Percentiles rank a stretch among this genome's conserved stretches.
These are phyloP conservation scores for Waltiozyma sp. DNA, from an alignment of 1,139 yeast genomes.

Conservation along the genomic window DNA sequence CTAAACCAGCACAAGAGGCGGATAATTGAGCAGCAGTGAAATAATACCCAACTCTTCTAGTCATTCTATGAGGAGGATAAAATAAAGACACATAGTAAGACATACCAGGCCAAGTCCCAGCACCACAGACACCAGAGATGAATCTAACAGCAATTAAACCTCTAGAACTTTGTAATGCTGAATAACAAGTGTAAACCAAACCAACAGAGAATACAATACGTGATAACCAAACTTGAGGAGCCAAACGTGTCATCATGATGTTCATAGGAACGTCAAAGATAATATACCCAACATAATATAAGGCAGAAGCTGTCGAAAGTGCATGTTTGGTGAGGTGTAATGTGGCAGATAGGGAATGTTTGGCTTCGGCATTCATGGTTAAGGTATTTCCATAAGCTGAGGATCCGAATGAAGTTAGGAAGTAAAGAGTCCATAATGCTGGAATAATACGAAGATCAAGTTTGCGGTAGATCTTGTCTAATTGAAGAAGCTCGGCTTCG, in stretches of 20 bases:
- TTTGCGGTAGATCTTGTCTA: slow-evolving; percentile 53
- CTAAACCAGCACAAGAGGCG: slow-evolving; percentile 78
- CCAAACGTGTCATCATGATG: slow-evolving; percentile 67
- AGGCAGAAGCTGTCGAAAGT: slow-evolving; percentile 66
- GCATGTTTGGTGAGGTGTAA: slow-evolving; percentile 44
- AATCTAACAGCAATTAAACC: slow-evolving; percentile 68
- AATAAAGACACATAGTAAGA: slow-evolving; percentile 74
- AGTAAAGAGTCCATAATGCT: slow-evolving; percentile 73
- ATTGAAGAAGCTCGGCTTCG: slow-evolving; percentile 15
- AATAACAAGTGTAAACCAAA: slow-evolving; percentile 62
- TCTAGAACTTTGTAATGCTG: slow-evolving; percentile 38
- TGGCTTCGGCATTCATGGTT: slow-evolving; percentile 60
- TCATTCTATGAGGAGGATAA: slow-evolving; percentile 75
- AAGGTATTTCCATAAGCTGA: slow-evolving; percentile 70
- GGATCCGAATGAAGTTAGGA: slow-evolving; percentile 69
- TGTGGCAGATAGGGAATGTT: slow-evolving; percentile 51
- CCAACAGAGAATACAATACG: slow-evolving; percentile 74
- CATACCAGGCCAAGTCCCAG: slow-evolving; percentile 94
- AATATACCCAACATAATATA: slow-evolving; percentile 75
- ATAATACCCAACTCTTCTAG: slow-evolving; percentile 77
- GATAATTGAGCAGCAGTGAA: slow-evolving; percentile 86
- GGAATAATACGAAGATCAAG: slow-evolving; percentile 69
- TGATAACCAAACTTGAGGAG: slow-evolving; percentile 79
- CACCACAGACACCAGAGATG: slow-evolving; percentile 70
- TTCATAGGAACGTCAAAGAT: slow-evolving; percentile 86